phyloP scores from a whole-genome alignment of 2,329 filamentous ascomycete genomes.

The Clonostachys byssicola region DNA sequence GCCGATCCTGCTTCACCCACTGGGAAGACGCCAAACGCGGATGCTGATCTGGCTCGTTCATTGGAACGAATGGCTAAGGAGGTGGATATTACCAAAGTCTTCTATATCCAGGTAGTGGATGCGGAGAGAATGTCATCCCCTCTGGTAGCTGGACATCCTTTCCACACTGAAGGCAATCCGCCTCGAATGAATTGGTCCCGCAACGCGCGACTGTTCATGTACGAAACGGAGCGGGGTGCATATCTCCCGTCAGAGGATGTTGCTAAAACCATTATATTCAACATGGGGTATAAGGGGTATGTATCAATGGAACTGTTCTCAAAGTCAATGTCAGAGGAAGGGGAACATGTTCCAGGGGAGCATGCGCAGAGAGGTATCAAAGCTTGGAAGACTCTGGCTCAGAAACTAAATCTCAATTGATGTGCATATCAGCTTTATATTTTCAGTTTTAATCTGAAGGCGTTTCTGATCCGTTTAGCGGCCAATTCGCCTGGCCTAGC shows the following conservation, averaged over 20 bases:
- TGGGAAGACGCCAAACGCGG: slow-evolving; percentile 49
- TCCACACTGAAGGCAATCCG: slow-evolving; percentile 6
- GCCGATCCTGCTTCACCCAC: slow-evolving; percentile 57
- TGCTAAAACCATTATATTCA: slow-evolving; percentile 55
- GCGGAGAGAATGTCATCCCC: slow-evolving; percentile 59
- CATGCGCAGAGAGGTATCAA: slow-evolving; percentile 4
- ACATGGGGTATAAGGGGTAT: slow-evolving; percentile 64
- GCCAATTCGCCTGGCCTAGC: too few species aligned
- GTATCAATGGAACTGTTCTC: slow-evolving; percentile 68
- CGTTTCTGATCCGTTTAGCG: too few species aligned
- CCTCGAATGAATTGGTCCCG: slow-evolving; percentile 4
- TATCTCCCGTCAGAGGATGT: slow-evolving; percentile 65
- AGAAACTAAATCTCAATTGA: neutral
- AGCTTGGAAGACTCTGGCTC: slow-evolving; percentile 1
- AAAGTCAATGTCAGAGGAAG: slow-evolving; percentile 15
- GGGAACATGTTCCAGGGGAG: slow-evolving; percentile 11
- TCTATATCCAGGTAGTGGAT: slow-evolving; percentile 75
- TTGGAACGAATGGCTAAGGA: slow-evolving; percentile 49
- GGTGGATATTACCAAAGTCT: slow-evolving; percentile 62
- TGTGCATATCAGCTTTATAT: neutral
- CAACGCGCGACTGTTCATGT: slow-evolving; percentile 40
- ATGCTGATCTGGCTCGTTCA: slow-evolving; percentile 48
- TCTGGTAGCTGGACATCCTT: slow-evolving; percentile 32
- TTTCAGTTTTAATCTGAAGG: too few species aligned
- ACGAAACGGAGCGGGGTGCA: slow-evolving; percentile 55